Base-by-base conservation (phyloP, 768 basidiomycete species). In the Rhodosporidiobolus odoratus region DNA sequence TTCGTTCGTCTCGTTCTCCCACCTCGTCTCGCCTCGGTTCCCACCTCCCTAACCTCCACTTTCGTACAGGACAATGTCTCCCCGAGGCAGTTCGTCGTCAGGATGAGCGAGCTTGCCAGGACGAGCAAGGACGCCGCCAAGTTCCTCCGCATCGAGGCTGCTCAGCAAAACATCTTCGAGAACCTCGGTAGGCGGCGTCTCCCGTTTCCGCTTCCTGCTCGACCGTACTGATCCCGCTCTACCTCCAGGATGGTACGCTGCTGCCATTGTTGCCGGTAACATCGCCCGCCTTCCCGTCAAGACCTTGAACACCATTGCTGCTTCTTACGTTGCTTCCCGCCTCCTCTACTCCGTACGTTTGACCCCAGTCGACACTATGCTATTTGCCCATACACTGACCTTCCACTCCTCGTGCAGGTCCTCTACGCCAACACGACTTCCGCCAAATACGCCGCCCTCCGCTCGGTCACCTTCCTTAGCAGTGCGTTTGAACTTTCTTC, bases 111-210 rank as follows among this genome's bases (percentile, higher is more conserved):
- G 45, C 48, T 66, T 16, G 54, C 65, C 25, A 66, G 66, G 56
- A 61, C 40, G 21, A 50, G 47, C 15, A n/a, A 27, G 62, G 62
- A 59, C 52, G 70, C 66, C 8, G 23, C 25, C 5, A 25, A 41
- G 25, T 59, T 58, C 57, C 34, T 63, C 25, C 58, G 70, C 6
- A 47, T 54, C 9, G 70, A 72, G 52, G 50, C 62, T 0, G 70
- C 70, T 0, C 65, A 72, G 43, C 41, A 47, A 23, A 72, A 72
- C 61, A 23, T 35, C 17, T 67, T 63, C 57, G 70, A 71, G 21
- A 34, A 66, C 25, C 12, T 66, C 19, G 63, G 53, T 35, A n/a
- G 32, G 53, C 27, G 12, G 48, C 48, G 43, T 7, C n/a, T 53
- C 7, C 23, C 43, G 43, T 45, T 45, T 12, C 43, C 23, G 43